Base-by-base conservation (phyloP, 2,329 filamentous ascomycete species). In the Cordyceps cateniannulata region DNA sequence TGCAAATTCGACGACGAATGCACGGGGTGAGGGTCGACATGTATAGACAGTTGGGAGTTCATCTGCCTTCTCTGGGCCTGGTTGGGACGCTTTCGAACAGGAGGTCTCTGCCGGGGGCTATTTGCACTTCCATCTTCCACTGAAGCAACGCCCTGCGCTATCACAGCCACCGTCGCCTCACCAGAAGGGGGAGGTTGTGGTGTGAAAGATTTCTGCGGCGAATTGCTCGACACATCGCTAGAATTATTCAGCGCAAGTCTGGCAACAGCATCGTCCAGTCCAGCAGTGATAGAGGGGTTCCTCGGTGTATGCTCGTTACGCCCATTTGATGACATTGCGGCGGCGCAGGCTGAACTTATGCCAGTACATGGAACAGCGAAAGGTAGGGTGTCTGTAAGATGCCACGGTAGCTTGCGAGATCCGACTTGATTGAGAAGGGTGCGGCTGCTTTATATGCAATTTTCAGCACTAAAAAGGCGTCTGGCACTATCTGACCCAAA, bases 21-120 rank as follows among this genome's bases (percentile, higher is more conserved):
- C 20, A 72, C 67, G n/a, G 67, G 60, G 20, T 77, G 76, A 14
- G 77, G 70, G 62, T 85, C 81, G 56, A 86, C 76, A 5, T 82
- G 77, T 50, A 86, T 80, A 0, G 81, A 79, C 20, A 85, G 66
- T 64, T 86, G 81, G 5, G 83, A 77, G 60, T 78, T 85, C 81
- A 86, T 84, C 66, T 86, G 83, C 24, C 85, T 80, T 53, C 85
- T 77, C 65, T 87, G 82, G 1, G 85, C 84, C 67, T 88, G 85
- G 63, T 88, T 88, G 3, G 76, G 80, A 24, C 84, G 81, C 66
- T 79, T 85, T 66, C 75, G 75, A 55, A 66, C 62, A n/a, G 68
- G 60, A 58, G 38, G 14, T 20, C 56, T 57, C 47, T 42, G 38
- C 25, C 35, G 55, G 25, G 27, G 50, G n/a, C 14, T 22, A 4